phyloP scores from a whole-genome alignment of 257 asterid genomes.

The Oldenlandia corymbosa region DNA sequence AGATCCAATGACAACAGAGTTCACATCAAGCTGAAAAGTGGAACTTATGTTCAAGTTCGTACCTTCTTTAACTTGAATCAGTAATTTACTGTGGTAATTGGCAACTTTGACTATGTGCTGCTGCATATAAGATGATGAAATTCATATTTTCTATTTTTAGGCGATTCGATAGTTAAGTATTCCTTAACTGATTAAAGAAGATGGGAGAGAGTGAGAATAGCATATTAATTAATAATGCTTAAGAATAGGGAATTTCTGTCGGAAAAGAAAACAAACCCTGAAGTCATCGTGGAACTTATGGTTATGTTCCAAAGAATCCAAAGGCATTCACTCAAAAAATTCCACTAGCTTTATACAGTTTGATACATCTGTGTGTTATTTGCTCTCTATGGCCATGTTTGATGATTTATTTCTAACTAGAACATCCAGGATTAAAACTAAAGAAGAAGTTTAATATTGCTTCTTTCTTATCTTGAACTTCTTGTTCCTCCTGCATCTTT shows the following conservation, averaged over 20 bases:
- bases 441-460: background rate
- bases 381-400: background rate
- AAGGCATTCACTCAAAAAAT: background rate
- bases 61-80: constrained; percentile 5
- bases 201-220: too few species aligned
- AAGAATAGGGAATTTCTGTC: background rate
- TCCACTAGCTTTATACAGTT: background rate
- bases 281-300: background rate
- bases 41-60: constrained; percentile 60
- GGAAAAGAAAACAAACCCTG: background rate
- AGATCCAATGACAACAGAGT: constrained; percentile 43
- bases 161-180: background rate
- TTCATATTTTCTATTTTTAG: background rate
- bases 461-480: background rate
- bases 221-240: too few species aligned
- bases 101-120: background rate
- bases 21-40: constrained; percentile 56
- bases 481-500: background rate
- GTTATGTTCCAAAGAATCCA: background rate
- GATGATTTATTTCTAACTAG: background rate
- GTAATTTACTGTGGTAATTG: background rate
- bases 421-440: background rate
- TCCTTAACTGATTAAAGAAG: too few species aligned
- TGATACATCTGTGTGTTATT: background rate
- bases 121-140: too few species aligned